Conservation (phyloP, 2,329 filamentous ascomycete genomes). For the Dothiorella sarmentorum region DNA sequence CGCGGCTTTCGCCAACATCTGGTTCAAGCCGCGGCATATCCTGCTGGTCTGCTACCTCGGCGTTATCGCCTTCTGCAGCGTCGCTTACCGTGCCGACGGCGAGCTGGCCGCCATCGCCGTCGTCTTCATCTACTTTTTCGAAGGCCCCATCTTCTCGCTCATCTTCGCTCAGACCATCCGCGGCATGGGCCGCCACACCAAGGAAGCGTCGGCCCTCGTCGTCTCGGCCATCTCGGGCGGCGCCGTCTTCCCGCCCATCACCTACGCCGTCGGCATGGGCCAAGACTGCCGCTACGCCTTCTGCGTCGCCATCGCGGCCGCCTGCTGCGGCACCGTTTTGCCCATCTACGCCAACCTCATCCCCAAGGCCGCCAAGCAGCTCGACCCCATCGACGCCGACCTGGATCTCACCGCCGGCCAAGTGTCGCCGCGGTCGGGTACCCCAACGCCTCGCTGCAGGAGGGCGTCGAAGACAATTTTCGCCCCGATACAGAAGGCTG, state of each 20-base stretch:
- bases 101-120: constrained; percentile 45
- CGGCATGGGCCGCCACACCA: constrained; percentile 57
- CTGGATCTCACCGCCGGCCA: background rate
- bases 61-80: constrained; percentile 49
- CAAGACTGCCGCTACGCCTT: constrained; percentile 48
- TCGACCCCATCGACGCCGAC: constrained; percentile 43
- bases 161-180: constrained; percentile 58
- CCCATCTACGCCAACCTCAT: constrained; percentile 53
- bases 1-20: constrained; percentile 50
- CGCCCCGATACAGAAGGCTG: background rate
- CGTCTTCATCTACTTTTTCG: constrained; percentile 56
- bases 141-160: constrained; percentile 58
- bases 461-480: background rate
- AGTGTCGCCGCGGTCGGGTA: background rate
- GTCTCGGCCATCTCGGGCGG: constrained; percentile 55
- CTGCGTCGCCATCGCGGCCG: constrained; percentile 52
- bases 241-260: constrained; percentile 54
- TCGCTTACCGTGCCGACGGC: constrained; percentile 49
- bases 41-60: constrained; percentile 50
- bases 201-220: constrained; percentile 53
- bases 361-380: constrained; percentile 47
- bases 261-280: constrained; percentile 43
- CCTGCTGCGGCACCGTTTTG: constrained; percentile 50
- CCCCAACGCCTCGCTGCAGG: background rate
- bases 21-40: constrained; percentile 58